Evolutionary conservation across 2,329 filamentous ascomycete genomes (phyloP).

Genomic region (Hypomyces perniciosus): DNA sequence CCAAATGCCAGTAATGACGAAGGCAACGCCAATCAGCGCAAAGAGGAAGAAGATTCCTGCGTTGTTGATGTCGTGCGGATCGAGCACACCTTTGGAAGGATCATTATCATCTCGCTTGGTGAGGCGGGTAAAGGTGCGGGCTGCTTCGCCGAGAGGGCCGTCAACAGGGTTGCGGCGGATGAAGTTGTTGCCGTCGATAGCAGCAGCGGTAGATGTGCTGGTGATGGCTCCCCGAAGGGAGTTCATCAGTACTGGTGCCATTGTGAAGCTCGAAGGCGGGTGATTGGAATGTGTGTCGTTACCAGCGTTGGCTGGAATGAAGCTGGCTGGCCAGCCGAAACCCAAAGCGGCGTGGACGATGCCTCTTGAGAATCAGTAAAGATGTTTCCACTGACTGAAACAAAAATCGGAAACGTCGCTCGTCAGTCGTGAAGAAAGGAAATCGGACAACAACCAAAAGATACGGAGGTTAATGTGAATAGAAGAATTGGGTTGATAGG

Average conservation of each 20-base stretch:
- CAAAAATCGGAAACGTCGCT: background rate
- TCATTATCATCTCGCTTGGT: slow-evolving; percentile 26
- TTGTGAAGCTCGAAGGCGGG: slow-evolving; percentile 15
- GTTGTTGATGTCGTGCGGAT: slow-evolving; percentile 54
- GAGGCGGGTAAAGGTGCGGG: slow-evolving; percentile 33
- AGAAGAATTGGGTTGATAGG: slow-evolving; percentile 16
- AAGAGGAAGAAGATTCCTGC: slow-evolving; percentile 78
- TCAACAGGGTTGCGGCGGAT: slow-evolving; percentile 26
- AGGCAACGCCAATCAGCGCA: slow-evolving; percentile 69
- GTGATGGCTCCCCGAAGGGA: slow-evolving; percentile 25
- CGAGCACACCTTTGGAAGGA: slow-evolving; percentile 43
- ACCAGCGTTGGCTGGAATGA: slow-evolving; percentile 2
- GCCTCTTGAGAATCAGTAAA: background rate
- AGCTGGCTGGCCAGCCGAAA: slow-evolving; percentile 22
- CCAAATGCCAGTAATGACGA: slow-evolving; percentile 77
- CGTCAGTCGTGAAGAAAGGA: background rate
- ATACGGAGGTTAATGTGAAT: background rate
- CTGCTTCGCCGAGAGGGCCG: slow-evolving; percentile 37
- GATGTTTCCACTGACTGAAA: background rate
- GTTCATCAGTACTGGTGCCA: slow-evolving; percentile 37
- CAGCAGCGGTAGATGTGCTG: slow-evolving; percentile 10
- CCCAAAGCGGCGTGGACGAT: slow-evolving; percentile 9
- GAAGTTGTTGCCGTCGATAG: slow-evolving; percentile 16
- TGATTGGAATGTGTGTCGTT: slow-evolving; percentile 18
- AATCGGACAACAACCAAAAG: background rate